phyloP scores from a whole-genome alignment of 2,329 filamentous ascomycete species.

The Sclerotinia nivalis region DNA sequence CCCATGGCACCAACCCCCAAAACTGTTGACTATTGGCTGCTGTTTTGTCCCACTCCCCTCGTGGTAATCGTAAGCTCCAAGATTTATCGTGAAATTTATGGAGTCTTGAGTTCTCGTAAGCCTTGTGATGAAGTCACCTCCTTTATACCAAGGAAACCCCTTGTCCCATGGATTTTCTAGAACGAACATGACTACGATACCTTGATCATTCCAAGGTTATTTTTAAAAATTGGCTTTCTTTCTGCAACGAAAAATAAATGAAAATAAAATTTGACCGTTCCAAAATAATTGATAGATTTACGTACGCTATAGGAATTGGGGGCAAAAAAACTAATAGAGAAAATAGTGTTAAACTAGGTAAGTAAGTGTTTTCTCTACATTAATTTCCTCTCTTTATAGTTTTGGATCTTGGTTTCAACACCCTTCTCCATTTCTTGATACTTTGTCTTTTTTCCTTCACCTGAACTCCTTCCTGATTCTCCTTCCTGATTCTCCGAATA shows the following conservation, averaged over 20 bases:
- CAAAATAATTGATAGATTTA: slow-evolving; percentile 8
- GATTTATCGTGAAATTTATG: neutral
- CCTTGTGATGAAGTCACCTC: slow-evolving; percentile 21
- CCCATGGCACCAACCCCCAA: neutral
- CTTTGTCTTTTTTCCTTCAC: too few relatives aligned
- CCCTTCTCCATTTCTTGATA: neutral
- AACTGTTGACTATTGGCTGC: neutral
- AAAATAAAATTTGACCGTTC: slow-evolving; percentile 6
- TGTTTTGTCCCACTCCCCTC: neutral
- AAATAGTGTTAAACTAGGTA: neutral
- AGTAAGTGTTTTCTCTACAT: neutral
- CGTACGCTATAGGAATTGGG: neutral
- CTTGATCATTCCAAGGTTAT: neutral
- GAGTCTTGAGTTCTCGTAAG: neutral
- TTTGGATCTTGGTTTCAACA: neutral
- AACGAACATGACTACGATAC: neutral
- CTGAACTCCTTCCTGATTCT: neutral
- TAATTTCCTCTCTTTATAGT: neutral
- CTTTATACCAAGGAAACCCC: neutral
- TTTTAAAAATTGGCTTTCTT: neutral
- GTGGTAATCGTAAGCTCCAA: neutral
- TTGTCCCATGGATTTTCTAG: neutral
- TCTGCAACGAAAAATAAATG: slow-evolving; percentile 14
- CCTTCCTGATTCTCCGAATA: neutral
- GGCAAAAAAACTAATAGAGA: neutral